Evolutionary conservation across 345 rosid genomes (phyloP).

Genomic region (Arabis hirsuta): DNA sequence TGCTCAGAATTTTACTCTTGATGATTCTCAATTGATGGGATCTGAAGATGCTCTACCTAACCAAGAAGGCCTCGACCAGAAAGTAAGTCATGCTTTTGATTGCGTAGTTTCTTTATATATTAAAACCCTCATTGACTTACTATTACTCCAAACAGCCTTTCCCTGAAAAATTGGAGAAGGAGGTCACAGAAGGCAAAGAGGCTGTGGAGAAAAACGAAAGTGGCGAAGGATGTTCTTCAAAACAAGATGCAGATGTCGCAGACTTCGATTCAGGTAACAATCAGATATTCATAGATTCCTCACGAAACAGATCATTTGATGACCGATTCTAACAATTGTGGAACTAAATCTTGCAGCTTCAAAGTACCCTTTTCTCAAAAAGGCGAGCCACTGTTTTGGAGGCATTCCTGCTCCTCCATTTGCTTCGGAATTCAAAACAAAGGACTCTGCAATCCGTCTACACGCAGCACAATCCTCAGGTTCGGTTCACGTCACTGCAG

Average conservation of each 20-base stretch:
- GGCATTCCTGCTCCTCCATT: conserved; percentile 72
- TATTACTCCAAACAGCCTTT: conserved; percentile 49
- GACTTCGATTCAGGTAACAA: conserved; percentile 64
- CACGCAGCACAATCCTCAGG: conserved; percentile 76
- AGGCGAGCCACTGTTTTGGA: conserved; percentile 80
- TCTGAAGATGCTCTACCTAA: conserved; percentile 41
- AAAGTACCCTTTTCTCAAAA: conserved; percentile 74
- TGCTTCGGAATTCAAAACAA: conserved; percentile 75
- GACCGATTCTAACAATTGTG: conserved; percentile 3
- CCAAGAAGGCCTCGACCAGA: conserved; percentile 38
- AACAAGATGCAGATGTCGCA: conserved; percentile 50
- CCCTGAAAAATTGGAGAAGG: conserved; percentile 54
- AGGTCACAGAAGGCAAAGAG: conserved; percentile 41
- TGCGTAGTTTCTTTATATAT: conserved; percentile 13
- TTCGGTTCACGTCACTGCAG: conserved; percentile 85
- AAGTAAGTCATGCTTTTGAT: conserved; percentile 44
- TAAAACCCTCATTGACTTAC: conserved; percentile 11
- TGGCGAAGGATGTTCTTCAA: conserved; percentile 63
- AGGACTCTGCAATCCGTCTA: conserved; percentile 64
- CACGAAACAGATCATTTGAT: neutral
- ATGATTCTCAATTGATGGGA: conserved; percentile 54
- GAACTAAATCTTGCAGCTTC: conserved; percentile 49
- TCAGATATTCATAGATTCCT: conserved; percentile 14
- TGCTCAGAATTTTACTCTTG: conserved; percentile 48
- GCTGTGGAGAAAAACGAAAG: conserved; percentile 42